A percentile compares a stretch with the other conserved stretches of the same genome.
These are phyloP conservation scores for Gastrolobium bilobum DNA, from an alignment of 306 rosid species.

Conservation along the genomic window DNA sequence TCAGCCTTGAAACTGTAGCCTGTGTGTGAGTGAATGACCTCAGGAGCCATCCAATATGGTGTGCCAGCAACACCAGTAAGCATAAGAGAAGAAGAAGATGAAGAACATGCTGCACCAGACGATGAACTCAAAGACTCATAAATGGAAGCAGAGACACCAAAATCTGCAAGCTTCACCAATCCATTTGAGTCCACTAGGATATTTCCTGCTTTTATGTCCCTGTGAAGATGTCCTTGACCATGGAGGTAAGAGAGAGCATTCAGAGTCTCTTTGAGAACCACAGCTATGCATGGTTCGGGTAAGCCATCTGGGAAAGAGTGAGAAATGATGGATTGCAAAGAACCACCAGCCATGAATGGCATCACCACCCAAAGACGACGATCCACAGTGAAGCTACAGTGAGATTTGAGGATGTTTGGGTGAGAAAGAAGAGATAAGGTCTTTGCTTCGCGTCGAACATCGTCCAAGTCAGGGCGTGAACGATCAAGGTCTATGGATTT, in stretches of 20 bases:
- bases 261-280: constrained; percentile 62
- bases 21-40: constrained; percentile 67
- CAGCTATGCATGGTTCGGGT: constrained; percentile 62
- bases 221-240: constrained; percentile 71
- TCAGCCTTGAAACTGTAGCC: constrained; percentile 74
- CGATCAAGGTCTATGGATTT: constrained; percentile 72
- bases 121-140: constrained; percentile 46
- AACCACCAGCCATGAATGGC: constrained; percentile 78
- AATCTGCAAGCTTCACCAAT: constrained; percentile 60
- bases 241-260: constrained; percentile 72
- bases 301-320: constrained; percentile 63
- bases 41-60: constrained; percentile 84
- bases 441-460: constrained; percentile 59
- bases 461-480: constrained; percentile 55
- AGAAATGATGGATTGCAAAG: constrained; percentile 65
- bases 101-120: constrained; percentile 32
- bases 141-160: constrained; percentile 69
- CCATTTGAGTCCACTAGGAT: constrained; percentile 68
- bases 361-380: constrained; percentile 77
- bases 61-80: constrained; percentile 64
- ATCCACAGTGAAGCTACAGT: constrained; percentile 69
- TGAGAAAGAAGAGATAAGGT: constrained; percentile 65
- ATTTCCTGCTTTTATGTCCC: constrained; percentile 75
- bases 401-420: constrained; percentile 68
- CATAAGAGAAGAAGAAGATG: constrained; percentile 47